phyloP scores from a whole-genome alignment of 768 basidiomycete species.

The Boletus bicolor region DNA sequence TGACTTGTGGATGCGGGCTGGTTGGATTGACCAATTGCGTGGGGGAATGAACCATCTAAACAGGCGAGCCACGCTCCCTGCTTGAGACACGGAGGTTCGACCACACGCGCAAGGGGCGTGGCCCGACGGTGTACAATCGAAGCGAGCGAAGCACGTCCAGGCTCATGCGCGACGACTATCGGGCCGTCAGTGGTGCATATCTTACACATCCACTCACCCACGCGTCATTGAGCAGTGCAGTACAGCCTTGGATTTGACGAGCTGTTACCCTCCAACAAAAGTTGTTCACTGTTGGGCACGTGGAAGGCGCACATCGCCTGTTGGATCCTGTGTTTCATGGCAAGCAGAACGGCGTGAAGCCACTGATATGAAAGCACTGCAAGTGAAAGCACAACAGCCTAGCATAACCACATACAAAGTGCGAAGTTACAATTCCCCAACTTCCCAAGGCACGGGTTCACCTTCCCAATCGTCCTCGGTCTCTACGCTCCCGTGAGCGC shows the following conservation, averaged over 20 bases:
- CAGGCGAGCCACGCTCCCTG: constrained; percentile 27
- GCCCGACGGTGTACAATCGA: constrained; percentile 16
- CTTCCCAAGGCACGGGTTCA: constrained; percentile 79
- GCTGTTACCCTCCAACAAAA: not conserved
- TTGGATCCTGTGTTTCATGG: constrained; percentile 23
- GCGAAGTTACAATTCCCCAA: constrained; percentile 59
- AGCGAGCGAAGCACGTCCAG: constrained; percentile 6
- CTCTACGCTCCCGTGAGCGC: constrained; percentile 41
- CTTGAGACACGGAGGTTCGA: constrained; percentile 22
- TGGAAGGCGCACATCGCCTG: constrained; percentile 23
- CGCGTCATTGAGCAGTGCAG: constrained; percentile 10
- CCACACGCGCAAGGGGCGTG: constrained; percentile 29
- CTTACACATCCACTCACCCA: constrained; percentile 17
- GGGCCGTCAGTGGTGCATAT: constrained; percentile 6
- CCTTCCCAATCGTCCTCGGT: constrained; percentile 72
- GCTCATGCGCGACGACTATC: constrained; percentile 6
- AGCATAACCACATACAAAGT: constrained; percentile 30
- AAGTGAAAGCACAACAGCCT: constrained; percentile 24
- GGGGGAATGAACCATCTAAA: constrained; percentile 18
- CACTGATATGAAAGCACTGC: constrained; percentile 34
- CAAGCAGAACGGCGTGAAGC: constrained; percentile 23
- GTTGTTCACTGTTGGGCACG: constrained; percentile 18
- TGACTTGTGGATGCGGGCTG: constrained; percentile 34
- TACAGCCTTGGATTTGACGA: constrained; percentile 10
- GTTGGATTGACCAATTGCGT: constrained; percentile 24